Evolutionary conservation across 768 basidiomycete genomes (phyloP), one percentile per base, ranked within the genome.

Genomic region (Suillus tomentosus): DNA sequence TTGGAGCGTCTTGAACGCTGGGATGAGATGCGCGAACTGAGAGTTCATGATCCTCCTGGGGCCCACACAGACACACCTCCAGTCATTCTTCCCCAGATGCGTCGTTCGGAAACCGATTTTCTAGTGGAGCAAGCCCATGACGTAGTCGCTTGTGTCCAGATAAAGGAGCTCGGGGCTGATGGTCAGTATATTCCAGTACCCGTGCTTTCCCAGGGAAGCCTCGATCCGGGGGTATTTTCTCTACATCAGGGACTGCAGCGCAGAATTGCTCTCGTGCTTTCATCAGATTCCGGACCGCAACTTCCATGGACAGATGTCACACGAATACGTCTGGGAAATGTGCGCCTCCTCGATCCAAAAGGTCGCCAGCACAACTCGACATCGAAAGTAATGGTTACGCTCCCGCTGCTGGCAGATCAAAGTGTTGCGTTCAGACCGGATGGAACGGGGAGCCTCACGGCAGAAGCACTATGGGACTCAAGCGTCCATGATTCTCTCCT

Each of bases 241-340:
- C 81, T 99, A 22, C 95, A 93, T 70, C 97, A 99, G 78, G 97
- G 97, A 34, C 78, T 98, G 31, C 97, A 99, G 73, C 84, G 97
- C 24, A 87, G 92, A 14, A 77, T 99, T 58, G 78, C 84, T 42
- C 76, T 99, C 63, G 85, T 84, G 0, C 79, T 99, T 39, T 87
- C 87, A 17, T 96, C 93, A 60, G 90, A 94, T 71, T 96, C 96
- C 14, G 96, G 96, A 1, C 85, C 84, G 48, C 91, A 96, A 67
- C 83, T 98, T 60, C 92, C 92, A 1, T 98, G 95, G 96, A 83
- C 84, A 27, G 87, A 89, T 65, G 80, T 97, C 45, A 86, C 85
- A 2, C 88, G 86, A 70, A 81, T 96, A 60, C 86, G 87, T 43
- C 76, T 96, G 17, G 94, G 95, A 31, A 90, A 94, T 73, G 84